Evolutionary conservation across 768 basidiomycete species (phyloP), one percentile per base, ranked within the genome.

Genomic region (Rickenella mellea): DNA sequence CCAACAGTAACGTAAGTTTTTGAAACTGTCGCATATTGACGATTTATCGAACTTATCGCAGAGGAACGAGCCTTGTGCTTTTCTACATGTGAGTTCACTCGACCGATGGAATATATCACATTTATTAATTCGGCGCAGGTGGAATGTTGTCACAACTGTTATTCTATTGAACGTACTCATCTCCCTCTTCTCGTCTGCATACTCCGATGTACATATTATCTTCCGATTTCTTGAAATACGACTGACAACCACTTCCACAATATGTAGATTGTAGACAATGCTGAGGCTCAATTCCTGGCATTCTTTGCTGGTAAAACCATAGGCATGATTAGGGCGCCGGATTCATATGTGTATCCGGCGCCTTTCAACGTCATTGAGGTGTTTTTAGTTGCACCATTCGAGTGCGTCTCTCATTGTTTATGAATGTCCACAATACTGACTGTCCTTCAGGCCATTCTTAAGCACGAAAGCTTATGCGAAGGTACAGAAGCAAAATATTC

Each of bases 131-230:
- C 14, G 33, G 22, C 11, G 15, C 47, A 83, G 82, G 32, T 93
- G 89, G 90, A 90, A 82, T 61, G 73, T 88, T 41, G 73, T 80
- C 17, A 83, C 87, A 2, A 83, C 78, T 14, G 73, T 96, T 39
- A 75, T 97, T 41, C 70, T 96, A 39, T 74, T 96, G 57, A 97
- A 97, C 56, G 80, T 97, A 55, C 71, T 97, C 54, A 91, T 97
- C 51, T 96, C 92, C n/a, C 65, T 97, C 51, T 96, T 96, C 58
- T 80, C 91, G 14, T 88, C 90, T 39, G 90, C 91, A 1, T 94
- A 94, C 54, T 77, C 81, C 9, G 91, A 92, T 52, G 89, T 87
- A 42, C 58, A 73, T 64, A n/a, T 20, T 5, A 32, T 2, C 21
- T 10, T 38, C 11, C 15, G 17, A 6, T 32, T 31, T 39, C 26